Base-by-base conservation (phyloP, 192 early-diverging fungal genomes). In the Diversispora epigaea region DNA sequence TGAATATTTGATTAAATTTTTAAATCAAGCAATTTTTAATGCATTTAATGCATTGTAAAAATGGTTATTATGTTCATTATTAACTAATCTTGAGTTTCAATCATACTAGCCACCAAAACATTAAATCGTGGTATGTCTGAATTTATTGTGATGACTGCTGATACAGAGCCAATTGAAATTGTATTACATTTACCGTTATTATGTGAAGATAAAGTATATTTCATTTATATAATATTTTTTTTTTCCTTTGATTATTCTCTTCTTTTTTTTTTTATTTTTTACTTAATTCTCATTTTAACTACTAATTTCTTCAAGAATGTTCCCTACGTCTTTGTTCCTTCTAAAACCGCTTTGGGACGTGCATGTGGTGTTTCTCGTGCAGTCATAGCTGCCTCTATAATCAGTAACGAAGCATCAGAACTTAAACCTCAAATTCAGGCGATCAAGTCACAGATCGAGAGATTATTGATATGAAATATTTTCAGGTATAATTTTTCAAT, bases 111-210 rank as follows among this genome's bases (percentile, higher is more conserved):
- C 22, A 99, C 96, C 77, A 99, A 99, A 89, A 98, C 97, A 56
- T 89, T 99, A 58, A 99, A 99, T 92, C 92, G 97, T 75, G 95
- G 95, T 88, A 96, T 95, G 80, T 88, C 94, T 77, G 97, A 99
- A 87, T 99, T 99, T 87, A 95, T 99, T 79, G 89, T 99, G 80
- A 92, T 99, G 94, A 93, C 97, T 54, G 97, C 96, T 75, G 97
- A 99, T 84, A 93, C 95, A 73, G 93, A 96, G 85, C 97, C 97
- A 44, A 89, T 99, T 68, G 97, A 99, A 81, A 97, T 99, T 82
- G 85, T 99, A 54, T 87, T 99, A 57, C 96, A 99, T 88, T 83
- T 99, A 70, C 97, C 97, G 25, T 89, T 99, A 8, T 86, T 98
- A 73, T 97, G 97, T 86, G 97, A 99, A 86, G 97, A 99, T 86